Conservation (phyloP, 2,329 filamentous ascomycete genomes). For the Xylaria arbuscula region DNA sequence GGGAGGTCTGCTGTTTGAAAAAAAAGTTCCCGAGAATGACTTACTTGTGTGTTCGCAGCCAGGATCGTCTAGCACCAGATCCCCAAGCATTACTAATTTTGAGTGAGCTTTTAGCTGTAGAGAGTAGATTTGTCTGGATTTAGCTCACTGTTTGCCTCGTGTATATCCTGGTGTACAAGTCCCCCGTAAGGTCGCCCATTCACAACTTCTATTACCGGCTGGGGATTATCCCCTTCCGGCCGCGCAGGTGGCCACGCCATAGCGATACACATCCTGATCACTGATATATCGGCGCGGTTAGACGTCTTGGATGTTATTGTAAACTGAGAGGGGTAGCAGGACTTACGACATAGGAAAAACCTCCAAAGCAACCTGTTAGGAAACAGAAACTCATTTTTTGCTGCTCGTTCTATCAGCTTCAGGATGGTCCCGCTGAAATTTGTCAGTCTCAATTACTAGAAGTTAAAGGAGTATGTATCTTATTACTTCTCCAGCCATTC, state of each 20-base stretch:
- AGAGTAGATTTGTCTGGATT: neutral
- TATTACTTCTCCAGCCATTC: constrained; percentile 28
- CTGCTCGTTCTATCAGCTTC: neutral
- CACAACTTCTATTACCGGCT: constrained; percentile 15
- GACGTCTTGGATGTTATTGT: neutral
- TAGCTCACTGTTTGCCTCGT: constrained; percentile 17
- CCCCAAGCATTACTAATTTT: constrained; percentile 26
- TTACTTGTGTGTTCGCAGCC: constrained; percentile 14
- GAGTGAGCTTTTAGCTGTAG: neutral
- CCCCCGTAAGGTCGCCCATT: neutral
- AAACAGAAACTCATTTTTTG: neutral
- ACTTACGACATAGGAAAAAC: constrained; percentile 30
- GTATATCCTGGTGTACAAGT: constrained; percentile 17
- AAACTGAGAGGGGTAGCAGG: neutral
- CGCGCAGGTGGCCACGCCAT: constrained; percentile 28
- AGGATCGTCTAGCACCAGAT: neutral
- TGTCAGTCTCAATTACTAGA: constrained; percentile 1
- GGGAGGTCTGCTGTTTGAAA: neutral
- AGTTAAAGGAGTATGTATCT: neutral
- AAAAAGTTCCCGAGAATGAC: neutral
- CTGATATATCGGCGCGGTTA: neutral
- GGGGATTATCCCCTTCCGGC: constrained; percentile 3
- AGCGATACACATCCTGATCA: constrained; percentile 22
- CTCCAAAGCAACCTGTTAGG: constrained; percentile 30
- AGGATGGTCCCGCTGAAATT: constrained; percentile 16